A percentile compares a stretch with the other conserved stretches of the same genome.
phyloP scores from a whole-genome alignment of 2,329 filamentous ascomycete genomes.

The Pseudopyrenochaeta lycopersici region DNA sequence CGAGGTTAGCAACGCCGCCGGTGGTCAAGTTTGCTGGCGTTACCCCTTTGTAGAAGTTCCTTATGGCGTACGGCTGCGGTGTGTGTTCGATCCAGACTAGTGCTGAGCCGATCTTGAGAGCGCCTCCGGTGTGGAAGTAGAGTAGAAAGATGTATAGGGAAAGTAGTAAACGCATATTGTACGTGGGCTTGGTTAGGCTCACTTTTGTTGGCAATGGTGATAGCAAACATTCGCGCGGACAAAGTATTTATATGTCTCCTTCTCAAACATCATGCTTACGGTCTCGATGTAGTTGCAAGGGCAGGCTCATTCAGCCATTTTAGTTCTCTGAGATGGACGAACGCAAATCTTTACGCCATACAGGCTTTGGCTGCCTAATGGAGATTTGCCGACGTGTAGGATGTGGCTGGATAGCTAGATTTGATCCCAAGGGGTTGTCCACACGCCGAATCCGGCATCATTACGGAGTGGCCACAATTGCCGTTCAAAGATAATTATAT shows the following conservation, averaged over 20 bases:
- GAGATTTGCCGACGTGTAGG: background rate
- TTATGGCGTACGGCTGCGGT: conserved; percentile 35
- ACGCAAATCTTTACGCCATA: background rate
- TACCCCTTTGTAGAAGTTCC: conserved; percentile 33
- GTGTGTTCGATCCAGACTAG: conserved; percentile 38
- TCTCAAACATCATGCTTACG: background rate
- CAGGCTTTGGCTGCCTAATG: background rate
- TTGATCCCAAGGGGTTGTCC: background rate
- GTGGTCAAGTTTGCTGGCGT: conserved; percentile 12
- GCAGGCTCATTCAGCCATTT: background rate
- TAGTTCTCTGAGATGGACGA: background rate
- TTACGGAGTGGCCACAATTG: background rate
- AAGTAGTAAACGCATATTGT: background rate
- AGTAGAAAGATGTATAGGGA: background rate
- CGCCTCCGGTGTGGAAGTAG: background rate
- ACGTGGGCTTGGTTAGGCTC: background rate
- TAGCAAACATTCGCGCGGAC: no score
- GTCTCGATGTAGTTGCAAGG: background rate
- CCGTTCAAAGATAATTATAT: background rate
- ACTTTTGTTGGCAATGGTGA: no score
- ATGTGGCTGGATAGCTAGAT: background rate
- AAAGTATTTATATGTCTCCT: no score
- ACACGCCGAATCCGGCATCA: background rate
- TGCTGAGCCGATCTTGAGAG: conserved; percentile 22
- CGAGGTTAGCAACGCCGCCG: conserved; percentile 33